Percentiles rank a stretch among this genome's conserved stretches.
phyloP scores from a whole-genome alignment of 768 basidiomycete species.

The Cubamyces sp. region DNA sequence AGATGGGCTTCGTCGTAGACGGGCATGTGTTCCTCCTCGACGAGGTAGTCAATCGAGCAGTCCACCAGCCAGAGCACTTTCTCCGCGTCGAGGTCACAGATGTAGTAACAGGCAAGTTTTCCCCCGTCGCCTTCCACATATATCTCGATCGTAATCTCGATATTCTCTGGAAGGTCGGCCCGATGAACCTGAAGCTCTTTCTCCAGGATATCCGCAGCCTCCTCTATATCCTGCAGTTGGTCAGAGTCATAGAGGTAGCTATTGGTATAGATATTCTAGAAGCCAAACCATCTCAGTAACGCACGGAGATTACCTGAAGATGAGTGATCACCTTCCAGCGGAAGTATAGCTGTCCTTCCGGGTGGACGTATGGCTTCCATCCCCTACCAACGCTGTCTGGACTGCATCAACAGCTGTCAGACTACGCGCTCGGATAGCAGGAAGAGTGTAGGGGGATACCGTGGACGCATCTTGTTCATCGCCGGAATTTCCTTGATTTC shows the following conservation, averaged over 20 bases:
- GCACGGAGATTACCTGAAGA: background rate
- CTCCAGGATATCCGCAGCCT: background rate
- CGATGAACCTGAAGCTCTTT: background rate
- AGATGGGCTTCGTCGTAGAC: conserved; percentile 7
- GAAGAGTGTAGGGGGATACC: background rate
- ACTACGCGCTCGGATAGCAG: background rate
- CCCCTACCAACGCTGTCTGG: background rate
- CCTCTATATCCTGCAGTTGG: background rate
- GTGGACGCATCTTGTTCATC: background rate
- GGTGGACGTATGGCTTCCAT: conserved; percentile 13
- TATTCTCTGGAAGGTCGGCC: background rate
- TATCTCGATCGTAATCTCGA: conserved; percentile 3
- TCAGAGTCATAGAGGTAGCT: background rate
- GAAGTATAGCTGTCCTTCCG: conserved; percentile 24
- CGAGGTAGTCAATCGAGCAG: background rate
- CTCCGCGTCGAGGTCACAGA: background rate
- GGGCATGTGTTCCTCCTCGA: background rate
- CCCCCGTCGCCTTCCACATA: background rate
- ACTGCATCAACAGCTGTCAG: background rate
- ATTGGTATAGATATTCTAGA: conserved; percentile 14
- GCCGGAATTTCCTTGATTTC: background rate
- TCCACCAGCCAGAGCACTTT: conserved; percentile 8
- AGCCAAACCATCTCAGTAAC: too few species aligned
- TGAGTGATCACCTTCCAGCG: background rate
- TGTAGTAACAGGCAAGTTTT: conserved; percentile 13